Conservation (phyloP, 257 asterid species). For the Jaltomata sinuosa region DNA sequence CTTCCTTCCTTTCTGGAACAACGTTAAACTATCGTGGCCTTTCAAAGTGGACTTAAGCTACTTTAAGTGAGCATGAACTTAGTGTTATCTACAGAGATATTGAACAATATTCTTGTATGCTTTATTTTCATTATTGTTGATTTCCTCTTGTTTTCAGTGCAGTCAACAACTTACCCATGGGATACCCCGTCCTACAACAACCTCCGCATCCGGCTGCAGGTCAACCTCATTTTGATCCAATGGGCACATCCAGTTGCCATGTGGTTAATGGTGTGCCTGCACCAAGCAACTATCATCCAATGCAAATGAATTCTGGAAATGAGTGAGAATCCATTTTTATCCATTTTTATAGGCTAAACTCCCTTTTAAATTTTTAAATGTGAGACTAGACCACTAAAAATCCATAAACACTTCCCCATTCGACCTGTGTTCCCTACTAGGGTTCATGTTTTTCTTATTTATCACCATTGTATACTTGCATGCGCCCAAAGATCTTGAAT, state of each 20-base stretch:
- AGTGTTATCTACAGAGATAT: background rate
- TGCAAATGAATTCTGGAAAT: constrained; percentile 75
- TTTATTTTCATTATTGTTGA: constrained; percentile 27
- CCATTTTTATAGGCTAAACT: background rate
- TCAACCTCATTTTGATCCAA: constrained; percentile 69
- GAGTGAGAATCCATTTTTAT: constrained; percentile 62
- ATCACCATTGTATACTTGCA: background rate
- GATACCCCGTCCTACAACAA: constrained; percentile 83
- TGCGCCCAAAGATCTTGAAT: background rate
- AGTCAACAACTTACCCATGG: constrained; percentile 91
- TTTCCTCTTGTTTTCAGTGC: constrained; percentile 52
- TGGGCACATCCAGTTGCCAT: constrained; percentile 65
- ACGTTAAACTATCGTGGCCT: background rate
- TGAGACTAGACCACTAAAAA: background rate
- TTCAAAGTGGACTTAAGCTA: background rate
- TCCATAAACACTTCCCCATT: background rate
- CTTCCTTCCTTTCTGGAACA: background rate
- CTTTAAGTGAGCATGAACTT: background rate
- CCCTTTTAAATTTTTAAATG: background rate
- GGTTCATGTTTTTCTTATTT: background rate
- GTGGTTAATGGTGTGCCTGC: constrained; percentile 89
- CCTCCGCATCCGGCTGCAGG: constrained; percentile 58
- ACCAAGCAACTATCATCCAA: constrained; percentile 69
- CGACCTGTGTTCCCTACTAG: background rate
- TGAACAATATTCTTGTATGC: background rate